Evolutionary conservation across 768 basidiomycete genomes (phyloP), one percentile per base, ranked within the genome.

Genomic region (Tulasnella sp.): DNA sequence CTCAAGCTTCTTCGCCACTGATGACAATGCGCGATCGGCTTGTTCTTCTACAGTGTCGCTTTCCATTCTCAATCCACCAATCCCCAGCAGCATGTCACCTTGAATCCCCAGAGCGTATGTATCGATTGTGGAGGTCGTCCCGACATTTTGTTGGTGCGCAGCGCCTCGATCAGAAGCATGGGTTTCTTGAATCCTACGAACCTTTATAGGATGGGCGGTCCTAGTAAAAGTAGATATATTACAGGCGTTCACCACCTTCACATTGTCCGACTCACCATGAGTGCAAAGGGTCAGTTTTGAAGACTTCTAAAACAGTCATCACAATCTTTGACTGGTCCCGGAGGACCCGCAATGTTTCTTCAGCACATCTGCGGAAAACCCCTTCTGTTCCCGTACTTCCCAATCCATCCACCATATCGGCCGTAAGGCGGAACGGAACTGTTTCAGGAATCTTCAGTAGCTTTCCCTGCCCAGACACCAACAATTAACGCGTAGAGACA

Each of bases 261-360:
- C n/a, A n/a, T n/a, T n/a, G n/a, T n/a, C n/a, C 9, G 5, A 52
- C 77, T 31, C 43, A 89, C 92, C 93, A 98, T 27, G 78, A 81
- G 59, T 96, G 86, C 16, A 99, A 72, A 4, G 95, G 93, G 64
- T 99, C 93, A 61, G 93, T 78, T 64, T 86, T 89, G 77, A 98
- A 95, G 12, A 96, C 93, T 60, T 95, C 92, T 32, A 99, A 72
- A 3, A 99, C 84, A 0, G 92, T 96, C 75, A 91, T 78, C 60
- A 99, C 81, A 39, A 93, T 78, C 29, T 81, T 83, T 0, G 87
- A 86, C 8, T 80, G 76, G 33, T 83, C 80, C 9, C 92, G 76
- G 29, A 98, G 69, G 4, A 99, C 93, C 10, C 91, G 79, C 5
- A 99, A 66, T 0, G 92, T 95, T 65, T 98, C 88, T 66, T 99